Base-by-base conservation (phyloP, 176 grass and related monocot species). In the Chrysopogon serrulatus region DNA sequence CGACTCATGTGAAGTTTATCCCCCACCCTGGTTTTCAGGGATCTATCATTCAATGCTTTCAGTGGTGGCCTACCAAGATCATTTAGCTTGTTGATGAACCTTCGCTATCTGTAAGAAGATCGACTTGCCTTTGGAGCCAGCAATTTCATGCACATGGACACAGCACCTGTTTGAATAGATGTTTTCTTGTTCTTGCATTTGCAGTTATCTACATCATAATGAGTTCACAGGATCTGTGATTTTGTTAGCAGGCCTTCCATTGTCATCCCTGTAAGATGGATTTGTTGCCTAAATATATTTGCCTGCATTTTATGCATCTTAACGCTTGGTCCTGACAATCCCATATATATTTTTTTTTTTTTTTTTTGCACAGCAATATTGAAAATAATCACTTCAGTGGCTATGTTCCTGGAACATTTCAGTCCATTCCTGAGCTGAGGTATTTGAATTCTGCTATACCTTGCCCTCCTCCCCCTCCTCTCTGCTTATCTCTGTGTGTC, bases 351-450 rank as follows among this genome's bases (percentile, higher is more conserved):
- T 32, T 84, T 69, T 85, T 35, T 31, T 84, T 69, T 79, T 23
- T 30, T 85, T 86, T 41, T 32, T 83, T 68, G 40, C 82, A 51
- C 30, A 98, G 90, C n/a, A 91, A 95, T 71, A 92, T 98, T 77
- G 88, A 91, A 91, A 90, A 93, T 73, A 95, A 98, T 87, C 72
- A 87, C 77, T 98, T 98, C 66, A 95, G 84, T 83, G 92, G 95
- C 72, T 98, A 94, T 82, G 82, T 98, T 70, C 95, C 95, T n/a
- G 87, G 79, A 65, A 73, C 90, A 74, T 94, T 98, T 60, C 79
- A 91, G 84, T 90, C 90, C 72, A 93, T 95, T 88, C 82, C 76
- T 67, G 79, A 98, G 62, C 78, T 95, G 75, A 89, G 90, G 95
- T 97, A 84, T 65, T 65, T 78, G 26, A 77, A 68, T 68, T 71